Evolutionary conservation across 1,284 basidiomycete species (phyloP).

Genomic region (Cutaneotrichosporon dermatis): DNA sequence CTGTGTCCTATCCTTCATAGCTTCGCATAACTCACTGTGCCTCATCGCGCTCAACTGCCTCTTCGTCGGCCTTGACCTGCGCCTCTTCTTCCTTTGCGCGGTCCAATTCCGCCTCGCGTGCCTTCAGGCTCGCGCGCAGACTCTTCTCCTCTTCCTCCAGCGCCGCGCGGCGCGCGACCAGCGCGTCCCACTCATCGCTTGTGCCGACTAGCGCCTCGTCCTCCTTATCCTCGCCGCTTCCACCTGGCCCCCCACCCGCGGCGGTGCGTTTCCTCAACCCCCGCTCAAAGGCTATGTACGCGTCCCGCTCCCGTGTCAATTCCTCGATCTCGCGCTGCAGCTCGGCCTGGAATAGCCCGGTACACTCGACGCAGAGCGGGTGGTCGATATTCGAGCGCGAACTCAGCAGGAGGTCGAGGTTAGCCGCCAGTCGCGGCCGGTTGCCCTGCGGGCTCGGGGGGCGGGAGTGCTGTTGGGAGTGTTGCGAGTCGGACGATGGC

Average conservation of each 20-base stretch:
- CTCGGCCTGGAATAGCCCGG: conserved; percentile 69
- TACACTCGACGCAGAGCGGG: conserved; percentile 92
- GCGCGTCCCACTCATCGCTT: conserved; percentile 52
- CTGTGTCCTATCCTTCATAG: background rate
- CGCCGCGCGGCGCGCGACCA: conserved; percentile 54
- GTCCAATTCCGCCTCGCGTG: conserved; percentile 67
- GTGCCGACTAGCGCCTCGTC: conserved; percentile 31
- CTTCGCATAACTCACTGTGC: conserved; percentile 47
- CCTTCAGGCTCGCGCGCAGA: conserved; percentile 35
- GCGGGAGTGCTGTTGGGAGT: conserved; percentile 36
- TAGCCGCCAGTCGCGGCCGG: conserved; percentile 24
- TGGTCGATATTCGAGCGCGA: conserved; percentile 82
- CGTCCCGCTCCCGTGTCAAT: conserved; percentile 83
- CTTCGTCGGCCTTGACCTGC: conserved; percentile 68
- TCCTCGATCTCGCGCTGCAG: conserved; percentile 82
- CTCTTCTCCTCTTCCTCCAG: conserved; percentile 67
- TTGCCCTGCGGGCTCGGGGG: conserved; percentile 2
- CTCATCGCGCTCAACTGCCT: conserved; percentile 68
- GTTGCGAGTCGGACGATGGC: background rate
- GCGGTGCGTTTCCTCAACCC: conserved; percentile 58
- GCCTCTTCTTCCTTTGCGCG: conserved; percentile 68
- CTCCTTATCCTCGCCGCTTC: conserved; percentile 46
- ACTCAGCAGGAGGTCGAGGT: conserved; percentile 71
- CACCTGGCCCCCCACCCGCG: conserved; percentile 44
- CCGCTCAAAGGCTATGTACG: conserved; percentile 86